Evolutionary conservation across 2,329 filamentous ascomycete genomes (phyloP).

Genomic region (Nakataea oryzae): DNA sequence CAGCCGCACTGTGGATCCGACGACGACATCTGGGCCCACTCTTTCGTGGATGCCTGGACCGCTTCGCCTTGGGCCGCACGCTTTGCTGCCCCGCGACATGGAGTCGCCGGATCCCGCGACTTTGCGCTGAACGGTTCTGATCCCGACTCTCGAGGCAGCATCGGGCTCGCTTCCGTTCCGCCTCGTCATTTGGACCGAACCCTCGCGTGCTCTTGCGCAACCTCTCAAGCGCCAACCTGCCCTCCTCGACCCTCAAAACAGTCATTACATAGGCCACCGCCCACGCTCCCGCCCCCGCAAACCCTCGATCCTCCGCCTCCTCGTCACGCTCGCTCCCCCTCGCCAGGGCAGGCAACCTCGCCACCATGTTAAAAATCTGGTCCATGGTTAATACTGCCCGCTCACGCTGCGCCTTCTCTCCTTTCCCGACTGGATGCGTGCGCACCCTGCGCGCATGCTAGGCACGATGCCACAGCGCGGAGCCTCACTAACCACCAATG

Average conservation of each 20-base stretch:
- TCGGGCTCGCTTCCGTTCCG: not conserved
- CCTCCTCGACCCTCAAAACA: not conserved
- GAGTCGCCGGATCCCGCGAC: not conserved
- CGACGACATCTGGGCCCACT: not conserved
- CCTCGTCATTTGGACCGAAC: not conserved
- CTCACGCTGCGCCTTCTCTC: not conserved
- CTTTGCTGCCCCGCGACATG: not conserved
- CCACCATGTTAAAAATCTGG: constrained; percentile 98
- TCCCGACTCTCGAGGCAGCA: not conserved
- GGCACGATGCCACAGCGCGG: not conserved
- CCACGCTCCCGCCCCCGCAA: not conserved
- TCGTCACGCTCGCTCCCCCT: not conserved
- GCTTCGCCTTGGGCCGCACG: not conserved
- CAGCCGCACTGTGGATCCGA: not conserved
- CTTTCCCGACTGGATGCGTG: no score
- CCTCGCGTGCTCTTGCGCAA: not conserved
- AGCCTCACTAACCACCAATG: not conserved
- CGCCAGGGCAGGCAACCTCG: constrained; percentile 4
- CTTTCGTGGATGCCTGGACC: not conserved
- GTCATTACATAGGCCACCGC: not conserved
- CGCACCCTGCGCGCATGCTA: not conserved
- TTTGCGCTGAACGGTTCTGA: not conserved
- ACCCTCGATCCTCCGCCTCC: not conserved
- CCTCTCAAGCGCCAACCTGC: not conserved
- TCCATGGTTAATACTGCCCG: constrained; percentile 62